These are phyloP conservation scores for Macrocybe gigantea DNA, from an alignment of 768 basidiomycete genomes.

Conservation along the genomic window DNA sequence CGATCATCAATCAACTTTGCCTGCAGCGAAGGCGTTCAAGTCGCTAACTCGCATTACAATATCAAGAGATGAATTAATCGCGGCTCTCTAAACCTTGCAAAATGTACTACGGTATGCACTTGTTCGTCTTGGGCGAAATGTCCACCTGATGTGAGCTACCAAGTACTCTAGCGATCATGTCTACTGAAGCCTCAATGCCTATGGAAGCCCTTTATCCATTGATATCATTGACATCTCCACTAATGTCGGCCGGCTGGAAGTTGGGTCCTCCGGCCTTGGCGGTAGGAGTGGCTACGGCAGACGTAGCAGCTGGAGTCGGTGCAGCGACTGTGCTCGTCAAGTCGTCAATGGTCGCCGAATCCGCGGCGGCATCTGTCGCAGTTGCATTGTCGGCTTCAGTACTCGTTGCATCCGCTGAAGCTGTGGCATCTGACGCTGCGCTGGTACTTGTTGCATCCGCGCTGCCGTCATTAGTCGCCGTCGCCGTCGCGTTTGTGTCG, in stretches of 20 bases:
- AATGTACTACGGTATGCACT: too few species aligned
- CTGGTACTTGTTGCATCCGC: constrained; percentile 2
- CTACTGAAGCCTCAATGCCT: background rate
- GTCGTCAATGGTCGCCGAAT: constrained; percentile 1
- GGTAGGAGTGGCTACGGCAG: constrained; percentile 3
- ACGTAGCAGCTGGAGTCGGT: constrained; percentile 2
- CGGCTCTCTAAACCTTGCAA: too few species aligned
- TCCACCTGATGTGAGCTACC: too few species aligned
- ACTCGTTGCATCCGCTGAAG: background rate
- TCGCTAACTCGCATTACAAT: too few species aligned
- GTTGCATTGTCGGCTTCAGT: too few species aligned
- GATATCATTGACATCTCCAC: constrained; percentile 24
- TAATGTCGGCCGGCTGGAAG: constrained; percentile 18
- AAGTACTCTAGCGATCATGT: background rate
- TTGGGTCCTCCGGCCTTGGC: constrained; percentile 7
- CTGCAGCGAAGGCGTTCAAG: too few species aligned
- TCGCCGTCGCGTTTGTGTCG: constrained; percentile 8
- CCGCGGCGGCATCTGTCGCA: background rate
- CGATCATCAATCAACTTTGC: too few species aligned
- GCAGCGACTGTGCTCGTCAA: constrained; percentile 1
- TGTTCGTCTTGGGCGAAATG: too few species aligned
- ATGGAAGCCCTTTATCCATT: constrained; percentile 12
- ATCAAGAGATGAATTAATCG: too few species aligned
- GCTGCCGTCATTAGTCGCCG: constrained; percentile 4
- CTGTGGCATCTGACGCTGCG: constrained; percentile 2